Conservation (phyloP, 495 filamentous ascomycete genomes). For the Aspergillus cristatus region DNA sequence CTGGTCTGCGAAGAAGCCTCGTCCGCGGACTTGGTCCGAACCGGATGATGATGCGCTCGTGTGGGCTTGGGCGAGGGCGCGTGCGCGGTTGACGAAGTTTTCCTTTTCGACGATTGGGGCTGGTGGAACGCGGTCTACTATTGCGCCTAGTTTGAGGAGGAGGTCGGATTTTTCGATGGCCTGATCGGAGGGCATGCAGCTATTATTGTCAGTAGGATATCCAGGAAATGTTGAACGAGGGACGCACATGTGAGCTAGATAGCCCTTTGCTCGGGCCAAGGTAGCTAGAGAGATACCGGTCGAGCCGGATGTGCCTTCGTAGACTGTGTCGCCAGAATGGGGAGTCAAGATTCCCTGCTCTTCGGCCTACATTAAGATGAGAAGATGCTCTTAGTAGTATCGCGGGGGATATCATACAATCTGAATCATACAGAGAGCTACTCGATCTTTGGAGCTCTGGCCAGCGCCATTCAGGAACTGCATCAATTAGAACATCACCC, state of each 20-base stretch:
- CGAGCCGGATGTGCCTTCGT: constrained; percentile 93
- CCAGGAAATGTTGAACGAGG: too few relatives aligned
- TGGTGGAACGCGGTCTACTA: constrained; percentile 78
- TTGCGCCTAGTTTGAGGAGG: constrained; percentile 81
- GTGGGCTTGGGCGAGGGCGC: constrained; percentile 65
- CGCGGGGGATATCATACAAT: constrained; percentile 34
- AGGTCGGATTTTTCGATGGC: constrained; percentile 80
- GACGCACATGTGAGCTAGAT: constrained; percentile 76
- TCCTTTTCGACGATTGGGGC: constrained; percentile 84
- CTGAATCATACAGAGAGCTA: constrained; percentile 81
- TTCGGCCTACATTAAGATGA: constrained; percentile 53
- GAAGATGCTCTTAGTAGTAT: not conserved
- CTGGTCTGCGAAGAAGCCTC: constrained; percentile 92
- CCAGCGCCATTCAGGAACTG: constrained; percentile 92
- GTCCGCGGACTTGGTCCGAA: constrained; percentile 17
- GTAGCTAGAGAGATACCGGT: constrained; percentile 91
- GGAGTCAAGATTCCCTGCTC: constrained; percentile 66
- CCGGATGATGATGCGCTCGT: constrained; percentile 37
- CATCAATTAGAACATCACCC: too few relatives aligned
- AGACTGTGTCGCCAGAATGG: constrained; percentile 80
- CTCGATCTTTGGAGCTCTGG: constrained; percentile 89
- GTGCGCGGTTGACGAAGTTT: constrained; percentile 92
- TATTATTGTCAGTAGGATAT: constrained; percentile 17
- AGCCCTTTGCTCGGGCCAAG: constrained; percentile 79
- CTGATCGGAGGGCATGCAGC: constrained; percentile 93